phyloP scores from a whole-genome alignment of 108 stramenopile genomes.

The Nannochloropsis gaditana region DNA sequence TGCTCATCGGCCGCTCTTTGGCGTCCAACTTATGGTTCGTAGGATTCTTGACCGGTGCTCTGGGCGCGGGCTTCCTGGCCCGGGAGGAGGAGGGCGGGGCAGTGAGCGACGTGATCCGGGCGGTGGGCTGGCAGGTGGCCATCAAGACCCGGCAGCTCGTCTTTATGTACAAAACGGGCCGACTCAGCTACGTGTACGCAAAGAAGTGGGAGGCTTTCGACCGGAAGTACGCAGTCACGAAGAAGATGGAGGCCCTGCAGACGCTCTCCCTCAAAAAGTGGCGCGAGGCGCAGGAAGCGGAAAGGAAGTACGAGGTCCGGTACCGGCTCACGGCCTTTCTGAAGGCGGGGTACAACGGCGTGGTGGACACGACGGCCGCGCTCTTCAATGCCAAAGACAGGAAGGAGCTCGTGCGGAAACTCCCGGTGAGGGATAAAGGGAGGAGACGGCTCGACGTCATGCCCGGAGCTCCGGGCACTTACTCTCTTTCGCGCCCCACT shows the following conservation, averaged over 20 bases:
- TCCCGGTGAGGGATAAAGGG: background rate
- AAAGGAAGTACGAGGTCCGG: background rate
- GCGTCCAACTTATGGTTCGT: conserved; percentile 8
- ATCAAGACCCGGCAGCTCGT: background rate
- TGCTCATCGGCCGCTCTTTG: background rate
- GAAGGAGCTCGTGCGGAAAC: background rate
- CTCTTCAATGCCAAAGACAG: background rate
- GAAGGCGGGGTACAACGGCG: background rate
- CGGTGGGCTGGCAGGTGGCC: background rate
- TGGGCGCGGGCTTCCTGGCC: conserved; percentile 4
- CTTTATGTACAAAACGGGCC: background rate
- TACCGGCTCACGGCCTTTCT: background rate
- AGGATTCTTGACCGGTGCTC: background rate
- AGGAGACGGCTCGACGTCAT: background rate
- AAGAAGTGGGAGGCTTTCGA: conserved; percentile 3
- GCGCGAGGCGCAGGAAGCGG: background rate
- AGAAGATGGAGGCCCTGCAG: conserved; percentile 7
- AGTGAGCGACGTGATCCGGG: background rate
- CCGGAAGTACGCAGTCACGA: background rate
- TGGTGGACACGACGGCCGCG: background rate
- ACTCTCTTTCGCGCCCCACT: background rate
- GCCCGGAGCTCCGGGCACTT: background rate
- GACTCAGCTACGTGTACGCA: background rate
- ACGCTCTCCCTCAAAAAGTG: conserved; percentile 4
- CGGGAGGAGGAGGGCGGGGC: conserved; percentile 1